A percentile compares a stretch with the other conserved stretches of the same genome.
Evolutionary conservation across 495 filamentous ascomycete species (phyloP).

Genomic region (Pseudoneurospora amorphoporcata): DNA sequence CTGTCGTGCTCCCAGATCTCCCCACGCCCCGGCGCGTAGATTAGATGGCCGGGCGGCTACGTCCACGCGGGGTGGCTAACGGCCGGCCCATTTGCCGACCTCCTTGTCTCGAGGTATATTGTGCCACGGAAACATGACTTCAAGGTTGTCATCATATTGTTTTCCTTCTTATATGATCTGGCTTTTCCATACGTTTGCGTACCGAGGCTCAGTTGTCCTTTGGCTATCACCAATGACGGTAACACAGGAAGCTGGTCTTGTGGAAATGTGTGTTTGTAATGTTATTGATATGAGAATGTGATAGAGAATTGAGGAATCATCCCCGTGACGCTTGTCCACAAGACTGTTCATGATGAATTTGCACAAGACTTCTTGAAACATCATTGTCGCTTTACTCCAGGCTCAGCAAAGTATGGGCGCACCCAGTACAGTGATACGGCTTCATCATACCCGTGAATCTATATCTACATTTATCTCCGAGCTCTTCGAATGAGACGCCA

Average conservation of each 20-base stretch:
- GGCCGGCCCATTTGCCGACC: background rate
- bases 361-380: background rate
- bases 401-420: background rate
- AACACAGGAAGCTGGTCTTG: background rate
- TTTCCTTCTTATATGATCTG: background rate
- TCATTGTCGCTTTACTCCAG: background rate
- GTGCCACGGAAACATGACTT: background rate
- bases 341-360: background rate
- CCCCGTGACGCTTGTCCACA: background rate
- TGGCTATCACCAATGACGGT: constrained; percentile 3
- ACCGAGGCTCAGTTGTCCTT: background rate
- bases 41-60: background rate
- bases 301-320: background rate
- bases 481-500: background rate
- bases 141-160: background rate
- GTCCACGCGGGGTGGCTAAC: background rate
- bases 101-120: background rate
- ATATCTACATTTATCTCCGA: background rate
- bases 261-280: background rate
- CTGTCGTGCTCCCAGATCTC: background rate
- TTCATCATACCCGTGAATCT: background rate
- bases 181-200: background rate
- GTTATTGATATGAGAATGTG: background rate
- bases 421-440: background rate
- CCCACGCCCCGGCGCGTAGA: background rate